Evolutionary conservation across 176 grass and related monocot genomes (phyloP).

Genomic region (Tuctoria greenei): DNA sequence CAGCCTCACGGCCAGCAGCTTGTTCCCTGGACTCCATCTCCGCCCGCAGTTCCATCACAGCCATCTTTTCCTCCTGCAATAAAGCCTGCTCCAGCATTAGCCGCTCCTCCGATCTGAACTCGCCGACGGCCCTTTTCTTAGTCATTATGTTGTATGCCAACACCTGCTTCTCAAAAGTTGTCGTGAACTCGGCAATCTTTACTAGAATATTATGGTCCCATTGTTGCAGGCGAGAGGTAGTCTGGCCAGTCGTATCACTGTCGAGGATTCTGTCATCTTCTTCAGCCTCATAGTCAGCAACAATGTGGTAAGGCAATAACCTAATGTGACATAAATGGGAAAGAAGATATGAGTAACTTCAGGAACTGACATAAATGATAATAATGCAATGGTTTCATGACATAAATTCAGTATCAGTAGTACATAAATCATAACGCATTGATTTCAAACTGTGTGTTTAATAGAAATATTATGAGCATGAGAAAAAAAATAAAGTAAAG

Average conservation of each 20-base stretch:
- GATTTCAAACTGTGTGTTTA: neutral
- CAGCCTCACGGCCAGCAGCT: slow-evolving; percentile 68
- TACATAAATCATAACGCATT: neutral
- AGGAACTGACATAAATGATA: neutral
- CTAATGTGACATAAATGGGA: slow-evolving; percentile 43
- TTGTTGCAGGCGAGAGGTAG: slow-evolving; percentile 83
- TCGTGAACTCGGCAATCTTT: slow-evolving; percentile 91
- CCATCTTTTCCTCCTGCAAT: slow-evolving; percentile 74
- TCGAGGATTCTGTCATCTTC: slow-evolving; percentile 94
- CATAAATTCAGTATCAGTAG: neutral
- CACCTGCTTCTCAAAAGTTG: slow-evolving; percentile 95
- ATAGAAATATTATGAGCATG: neutral
- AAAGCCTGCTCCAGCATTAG: slow-evolving; percentile 88
- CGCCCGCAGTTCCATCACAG: slow-evolving; percentile 49
- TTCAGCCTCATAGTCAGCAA: slow-evolving; percentile 97
- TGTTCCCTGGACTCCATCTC: slow-evolving; percentile 78
- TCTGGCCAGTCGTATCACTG: slow-evolving; percentile 65
- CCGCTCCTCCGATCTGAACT: slow-evolving; percentile 94
- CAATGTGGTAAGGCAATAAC: slow-evolving; percentile 96
- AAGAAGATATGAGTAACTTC: slow-evolving; percentile 30
- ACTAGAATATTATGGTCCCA: slow-evolving; percentile 98
- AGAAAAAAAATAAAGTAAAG: neutral
- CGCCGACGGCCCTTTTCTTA: slow-evolving; percentile 72
- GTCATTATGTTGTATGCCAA: slow-evolving; percentile 98
- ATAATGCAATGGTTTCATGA: no score